Conservation (phyloP, 139 green algal species). For the Diplosphaera chodatii region DNA sequence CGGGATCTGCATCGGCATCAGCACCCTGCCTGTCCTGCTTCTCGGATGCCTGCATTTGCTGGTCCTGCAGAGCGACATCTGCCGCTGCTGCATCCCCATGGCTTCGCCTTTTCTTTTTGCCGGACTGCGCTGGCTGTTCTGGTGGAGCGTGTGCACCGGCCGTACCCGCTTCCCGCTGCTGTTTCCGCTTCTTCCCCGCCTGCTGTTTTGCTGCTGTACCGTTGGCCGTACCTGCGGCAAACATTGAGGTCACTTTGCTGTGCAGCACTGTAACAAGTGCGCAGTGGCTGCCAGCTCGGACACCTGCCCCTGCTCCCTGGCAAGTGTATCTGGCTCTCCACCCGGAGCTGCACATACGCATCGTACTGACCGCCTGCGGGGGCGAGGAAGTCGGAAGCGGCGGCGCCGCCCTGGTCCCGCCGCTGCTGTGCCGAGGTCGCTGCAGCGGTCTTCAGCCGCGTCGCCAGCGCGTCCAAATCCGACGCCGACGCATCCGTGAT, state of each 20-base stretch:
- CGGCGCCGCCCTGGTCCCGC: neutral
- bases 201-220: neutral
- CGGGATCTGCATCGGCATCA: neutral
- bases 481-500: neutral
- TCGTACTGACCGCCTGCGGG: constrained; percentile 50
- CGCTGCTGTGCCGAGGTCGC: constrained; percentile 1
- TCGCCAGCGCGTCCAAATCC: neutral
- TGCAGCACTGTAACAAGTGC: too few species aligned
- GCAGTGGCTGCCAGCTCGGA: neutral
- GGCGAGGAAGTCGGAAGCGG: constrained; percentile 29
- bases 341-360: too few species aligned
- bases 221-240: neutral
- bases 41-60: neutral
- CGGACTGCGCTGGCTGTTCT: neutral
- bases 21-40: neutral
- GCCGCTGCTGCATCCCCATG: neutral
- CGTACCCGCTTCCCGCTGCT: neutral
- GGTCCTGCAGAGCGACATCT: too few species aligned
- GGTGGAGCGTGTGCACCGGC: neutral
- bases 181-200: neutral
- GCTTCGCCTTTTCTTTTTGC: constrained; percentile 8
- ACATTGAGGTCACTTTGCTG: neutral
- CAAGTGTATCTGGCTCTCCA: too few species aligned
- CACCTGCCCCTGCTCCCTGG: neutral
- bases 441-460: neutral